Evolutionary conservation across 495 filamentous ascomycete genomes (phyloP).

Genomic region (Talaromyces trachyspermus): DNA sequence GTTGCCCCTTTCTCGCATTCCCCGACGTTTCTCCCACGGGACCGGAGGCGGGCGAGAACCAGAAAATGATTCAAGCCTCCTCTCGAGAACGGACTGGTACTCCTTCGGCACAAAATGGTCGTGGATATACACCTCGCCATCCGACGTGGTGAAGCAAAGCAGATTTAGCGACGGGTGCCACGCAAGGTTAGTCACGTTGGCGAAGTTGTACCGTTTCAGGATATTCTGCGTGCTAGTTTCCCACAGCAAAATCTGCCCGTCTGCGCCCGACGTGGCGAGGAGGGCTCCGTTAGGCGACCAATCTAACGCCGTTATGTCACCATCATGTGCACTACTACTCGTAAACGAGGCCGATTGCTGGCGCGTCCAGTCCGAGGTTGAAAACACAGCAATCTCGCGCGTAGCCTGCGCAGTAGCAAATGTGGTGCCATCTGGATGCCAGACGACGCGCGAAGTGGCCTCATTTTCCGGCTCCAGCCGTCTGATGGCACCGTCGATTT

Average conservation of each 20-base stretch:
- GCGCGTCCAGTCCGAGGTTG: constrained; percentile 76
- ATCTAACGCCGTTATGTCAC: constrained; percentile 75
- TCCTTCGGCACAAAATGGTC: constrained; percentile 68
- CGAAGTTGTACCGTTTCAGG: constrained; percentile 56
- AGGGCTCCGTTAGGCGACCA: constrained; percentile 95
- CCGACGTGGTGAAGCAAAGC: constrained; percentile 79
- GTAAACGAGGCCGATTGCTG: constrained; percentile 75
- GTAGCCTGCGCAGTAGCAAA: constrained; percentile 82
- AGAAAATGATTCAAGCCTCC: constrained; percentile 65
- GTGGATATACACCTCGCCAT: constrained; percentile 87
- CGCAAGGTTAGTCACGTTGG: constrained; percentile 71
- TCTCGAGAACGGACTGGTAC: constrained; percentile 51
- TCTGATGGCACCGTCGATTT: constrained; percentile 79
- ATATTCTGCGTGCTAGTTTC: constrained; percentile 79
- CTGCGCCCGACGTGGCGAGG: constrained; percentile 72
- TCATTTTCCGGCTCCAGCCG: constrained; percentile 72
- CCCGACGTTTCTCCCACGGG: constrained; percentile 64
- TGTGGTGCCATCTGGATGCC: constrained; percentile 92
- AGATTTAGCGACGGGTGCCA: constrained; percentile 92
- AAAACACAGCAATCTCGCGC: constrained; percentile 78
- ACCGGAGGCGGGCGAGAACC: constrained; percentile 80
- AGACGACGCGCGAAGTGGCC: constrained; percentile 64
- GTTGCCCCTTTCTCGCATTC: constrained; percentile 51
- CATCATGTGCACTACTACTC: constrained; percentile 69
- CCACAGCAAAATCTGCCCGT: constrained; percentile 82